These are phyloP conservation scores for Arabidopsis thaliana DNA, from an alignment of 345 rosid species.

Conservation along the genomic window TAIR10.1 NC_003070.9:24016501-24017000, in stretches of 20 bases:
- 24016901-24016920: slow-evolving; percentile 68
- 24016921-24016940: slow-evolving; percentile 86
- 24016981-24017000: background rate
- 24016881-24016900: slow-evolving; percentile 56
- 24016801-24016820: slow-evolving; percentile 36
- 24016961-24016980: slow-evolving; percentile 68
- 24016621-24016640: slow-evolving; percentile 32
- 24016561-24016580: slow-evolving; percentile 37
- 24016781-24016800: slow-evolving; percentile 44
- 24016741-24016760: slow-evolving; percentile 29
- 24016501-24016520: slow-evolving; percentile 29
- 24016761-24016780: slow-evolving; percentile 39
- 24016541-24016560: slow-evolving; percentile 38
- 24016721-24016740: slow-evolving; percentile 5
- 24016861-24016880: slow-evolving; percentile 39
- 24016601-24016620: slow-evolving; percentile 12
- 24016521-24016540: no score
- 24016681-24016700: slow-evolving; percentile 5
- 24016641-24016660: slow-evolving; percentile 43
- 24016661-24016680: slow-evolving; percentile 29
- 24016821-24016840: slow-evolving; percentile 36
- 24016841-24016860: background rate
- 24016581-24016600: slow-evolving; percentile 30
- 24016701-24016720: background rate
- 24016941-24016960: slow-evolving; percentile 81